Evolutionary conservation across 495 filamentous ascomycete genomes (phyloP).

Genomic region (Trichoderma asperelloides): DNA sequence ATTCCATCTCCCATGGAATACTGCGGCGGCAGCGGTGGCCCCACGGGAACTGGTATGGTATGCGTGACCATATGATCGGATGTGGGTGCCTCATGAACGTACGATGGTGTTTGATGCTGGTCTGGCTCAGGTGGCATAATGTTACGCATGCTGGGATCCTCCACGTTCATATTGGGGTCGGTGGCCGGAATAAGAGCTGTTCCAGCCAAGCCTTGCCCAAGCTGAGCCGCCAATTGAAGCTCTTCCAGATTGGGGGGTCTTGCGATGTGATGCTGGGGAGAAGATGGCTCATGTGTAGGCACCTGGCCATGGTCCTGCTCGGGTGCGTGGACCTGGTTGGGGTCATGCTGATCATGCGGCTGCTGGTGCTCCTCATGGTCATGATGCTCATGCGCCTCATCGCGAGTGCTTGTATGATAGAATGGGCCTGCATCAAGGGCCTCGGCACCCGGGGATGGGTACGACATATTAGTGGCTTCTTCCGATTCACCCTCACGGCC

Average conservation of each 20-base stretch:
- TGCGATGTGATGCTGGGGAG: constrained; percentile 23
- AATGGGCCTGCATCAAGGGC: constrained; percentile 8
- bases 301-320: constrained; percentile 14
- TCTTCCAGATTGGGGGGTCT: constrained; percentile 33
- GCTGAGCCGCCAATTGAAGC: constrained; percentile 43
- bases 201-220: constrained; percentile 36
- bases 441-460: constrained; percentile 8
- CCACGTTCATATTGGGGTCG: constrained; percentile 13
- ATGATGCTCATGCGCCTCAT: constrained; percentile 2
- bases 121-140: constrained; percentile 17
- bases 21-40: constrained; percentile 21
- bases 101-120: constrained; percentile 14
- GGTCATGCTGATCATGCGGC: constrained; percentile 1
- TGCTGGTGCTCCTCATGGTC: constrained; percentile 9
- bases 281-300: constrained; percentile 16
- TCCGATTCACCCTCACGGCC: not conserved
- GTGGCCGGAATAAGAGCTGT: constrained; percentile 21
- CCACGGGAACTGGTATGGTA: constrained; percentile 25
- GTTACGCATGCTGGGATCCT: constrained; percentile 22
- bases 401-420: constrained; percentile 5
- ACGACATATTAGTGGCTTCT: not conserved
- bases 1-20: constrained; percentile 44
- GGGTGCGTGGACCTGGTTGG: constrained; percentile 10
- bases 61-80: constrained; percentile 18
- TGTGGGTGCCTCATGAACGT: not conserved